Evolutionary conservation across 768 basidiomycete genomes (phyloP).

Genomic region (Nidularia pulvinata): DNA sequence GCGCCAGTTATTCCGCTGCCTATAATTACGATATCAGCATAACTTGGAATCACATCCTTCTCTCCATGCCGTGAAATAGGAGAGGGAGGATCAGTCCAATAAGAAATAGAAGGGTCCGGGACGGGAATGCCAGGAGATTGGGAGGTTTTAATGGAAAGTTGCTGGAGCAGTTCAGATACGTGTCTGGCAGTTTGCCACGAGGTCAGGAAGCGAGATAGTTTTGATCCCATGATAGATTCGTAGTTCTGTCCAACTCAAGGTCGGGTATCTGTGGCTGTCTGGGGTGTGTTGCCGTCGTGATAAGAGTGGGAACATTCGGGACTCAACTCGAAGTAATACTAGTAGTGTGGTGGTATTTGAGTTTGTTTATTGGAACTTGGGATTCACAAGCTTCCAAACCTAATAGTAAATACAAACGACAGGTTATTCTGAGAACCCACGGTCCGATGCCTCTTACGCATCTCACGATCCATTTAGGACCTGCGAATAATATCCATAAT

Average conservation of each 20-base stretch:
- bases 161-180: not conserved
- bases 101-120: constrained; percentile 51
- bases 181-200: not conserved
- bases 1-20: constrained; percentile 82
- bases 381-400: no score
- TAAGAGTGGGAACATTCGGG: no score
- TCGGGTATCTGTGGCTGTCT: no score
- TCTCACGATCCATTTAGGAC: not conserved
- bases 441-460: no score
- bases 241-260: no score
- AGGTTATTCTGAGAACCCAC: no score
- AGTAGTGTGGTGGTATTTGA: no score
- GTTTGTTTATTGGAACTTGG: no score
- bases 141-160: constrained; percentile 21
- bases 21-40: constrained; percentile 71
- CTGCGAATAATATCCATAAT: not conserved
- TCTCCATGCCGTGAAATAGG: constrained; percentile 35
- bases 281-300: no score
- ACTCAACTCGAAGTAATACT: no score
- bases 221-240: not conserved
- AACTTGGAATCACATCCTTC: constrained; percentile 24
- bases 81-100: constrained; percentile 62
- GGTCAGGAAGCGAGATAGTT: not conserved
- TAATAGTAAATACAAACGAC: no score
- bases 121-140: constrained; percentile 58